Conservation (phyloP, 192 early-diverging fungal species). For the Bifiguratus adelaidae region DNA sequence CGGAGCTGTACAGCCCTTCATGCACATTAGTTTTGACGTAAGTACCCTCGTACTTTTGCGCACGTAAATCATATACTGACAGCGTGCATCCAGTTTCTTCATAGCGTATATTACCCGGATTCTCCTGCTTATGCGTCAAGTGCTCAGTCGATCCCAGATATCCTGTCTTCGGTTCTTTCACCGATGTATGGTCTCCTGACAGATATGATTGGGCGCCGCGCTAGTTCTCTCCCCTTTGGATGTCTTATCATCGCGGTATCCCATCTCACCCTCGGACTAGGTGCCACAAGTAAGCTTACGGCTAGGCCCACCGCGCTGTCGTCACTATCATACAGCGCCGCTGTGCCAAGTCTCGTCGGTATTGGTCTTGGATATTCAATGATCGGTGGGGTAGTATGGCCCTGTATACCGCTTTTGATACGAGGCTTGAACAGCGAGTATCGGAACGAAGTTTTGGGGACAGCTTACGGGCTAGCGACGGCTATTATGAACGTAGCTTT, state of each 20-base stretch:
- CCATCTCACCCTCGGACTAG: constrained; percentile 34
- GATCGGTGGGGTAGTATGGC: constrained; percentile 52
- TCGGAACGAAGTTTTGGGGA: constrained; percentile 49
- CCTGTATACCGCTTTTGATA: constrained; percentile 53
- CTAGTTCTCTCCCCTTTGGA: constrained; percentile 29
- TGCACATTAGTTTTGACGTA: constrained; percentile 52
- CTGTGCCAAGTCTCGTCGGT: constrained; percentile 30
- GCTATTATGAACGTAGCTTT: constrained; percentile 48
- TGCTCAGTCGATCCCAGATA: constrained; percentile 54
- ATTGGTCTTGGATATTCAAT: constrained; percentile 44
- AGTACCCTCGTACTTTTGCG: constrained; percentile 4
- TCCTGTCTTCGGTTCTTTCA: constrained; percentile 43
- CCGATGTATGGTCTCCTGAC: constrained; percentile 43
- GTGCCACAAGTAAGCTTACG: too few relatives aligned
- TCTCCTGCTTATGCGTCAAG: background rate
- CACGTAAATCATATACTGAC: too few relatives aligned
- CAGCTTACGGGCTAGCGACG: constrained; percentile 50
- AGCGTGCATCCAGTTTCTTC: too few relatives aligned
- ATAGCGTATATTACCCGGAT: too few relatives aligned
- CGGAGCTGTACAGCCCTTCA: constrained; percentile 45
- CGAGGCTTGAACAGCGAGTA: too few relatives aligned
- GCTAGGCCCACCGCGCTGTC: too few relatives aligned
- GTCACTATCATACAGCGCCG: too few relatives aligned
- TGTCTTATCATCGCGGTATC: constrained; percentile 28
- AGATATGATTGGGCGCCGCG: constrained; percentile 39